Evolutionary conservation across 495 filamentous ascomycete genomes (phyloP).

Genomic region (Aspergillus biplanus): DNA sequence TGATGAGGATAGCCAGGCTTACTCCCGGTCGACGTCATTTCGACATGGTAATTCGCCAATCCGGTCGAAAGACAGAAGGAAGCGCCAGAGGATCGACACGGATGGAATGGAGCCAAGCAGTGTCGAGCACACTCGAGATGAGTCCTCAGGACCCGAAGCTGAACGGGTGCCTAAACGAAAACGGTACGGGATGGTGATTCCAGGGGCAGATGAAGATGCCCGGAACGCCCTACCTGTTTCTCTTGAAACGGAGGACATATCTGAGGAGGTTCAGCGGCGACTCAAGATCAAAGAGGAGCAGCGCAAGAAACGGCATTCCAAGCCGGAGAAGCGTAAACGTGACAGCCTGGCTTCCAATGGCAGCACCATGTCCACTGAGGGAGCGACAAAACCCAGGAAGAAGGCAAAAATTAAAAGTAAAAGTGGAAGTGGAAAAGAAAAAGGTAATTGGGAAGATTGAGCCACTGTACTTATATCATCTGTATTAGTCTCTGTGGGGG

Average conservation of each 20-base stretch:
- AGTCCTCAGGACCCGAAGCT: neutral
- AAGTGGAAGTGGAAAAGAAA: too few relatives aligned
- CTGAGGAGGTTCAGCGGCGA: constrained; percentile 46
- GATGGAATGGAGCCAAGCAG: neutral
- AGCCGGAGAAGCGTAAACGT: constrained; percentile 44
- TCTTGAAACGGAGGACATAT: constrained; percentile 52
- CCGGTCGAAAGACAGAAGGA: constrained; percentile 3
- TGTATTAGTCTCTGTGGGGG: too few relatives aligned
- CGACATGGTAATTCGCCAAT: neutral
- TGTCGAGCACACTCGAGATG: neutral
- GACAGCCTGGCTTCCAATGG: constrained; percentile 43
- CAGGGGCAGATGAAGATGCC: constrained; percentile 27
- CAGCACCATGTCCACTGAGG: constrained; percentile 26
- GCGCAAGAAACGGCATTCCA: constrained; percentile 33
- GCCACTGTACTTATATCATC: too few relatives aligned
- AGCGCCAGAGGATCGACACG: constrained; percentile 11
- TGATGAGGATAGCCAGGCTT: neutral
- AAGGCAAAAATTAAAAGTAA: constrained; percentile 26
- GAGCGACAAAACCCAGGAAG: constrained; percentile 25
- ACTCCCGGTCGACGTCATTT: neutral
- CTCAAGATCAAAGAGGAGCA: constrained; percentile 44
- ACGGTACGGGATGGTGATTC: constrained; percentile 22
- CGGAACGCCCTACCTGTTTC: constrained; percentile 28
- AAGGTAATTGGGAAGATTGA: too few relatives aligned
- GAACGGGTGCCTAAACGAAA: constrained; percentile 29